Conservation (phyloP, 2,329 filamentous ascomycete genomes). For the Laburnicola sp. region DNA sequence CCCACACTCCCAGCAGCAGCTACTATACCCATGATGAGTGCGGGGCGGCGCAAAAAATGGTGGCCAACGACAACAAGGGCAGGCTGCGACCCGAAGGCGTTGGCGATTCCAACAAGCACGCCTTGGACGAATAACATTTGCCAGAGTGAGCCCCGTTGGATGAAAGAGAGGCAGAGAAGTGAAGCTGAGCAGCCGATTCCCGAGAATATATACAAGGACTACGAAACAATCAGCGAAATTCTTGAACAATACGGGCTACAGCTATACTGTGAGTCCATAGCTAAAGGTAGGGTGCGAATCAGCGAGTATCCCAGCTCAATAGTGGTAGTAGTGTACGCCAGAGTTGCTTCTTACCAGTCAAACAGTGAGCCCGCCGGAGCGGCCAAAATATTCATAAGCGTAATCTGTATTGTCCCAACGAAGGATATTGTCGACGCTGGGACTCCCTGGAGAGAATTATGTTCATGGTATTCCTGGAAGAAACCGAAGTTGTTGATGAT, state of each 20-base stretch:
- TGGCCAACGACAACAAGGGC: slow-evolving; percentile 47
- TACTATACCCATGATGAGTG: slow-evolving; percentile 49
- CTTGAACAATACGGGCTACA: not conserved
- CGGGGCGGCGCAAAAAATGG: slow-evolving; percentile 50
- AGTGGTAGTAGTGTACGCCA: not conserved
- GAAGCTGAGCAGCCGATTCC: slow-evolving; percentile 25
- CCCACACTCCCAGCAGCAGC: slow-evolving; percentile 46
- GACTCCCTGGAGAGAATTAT: slow-evolving; percentile 37
- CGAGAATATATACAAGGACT: slow-evolving; percentile 36
- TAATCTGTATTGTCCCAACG: slow-evolving; percentile 50
- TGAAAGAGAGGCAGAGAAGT: slow-evolving; percentile 32
- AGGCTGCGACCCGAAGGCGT: slow-evolving; percentile 48
- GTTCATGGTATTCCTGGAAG: slow-evolving; percentile 52
- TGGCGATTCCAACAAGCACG: slow-evolving; percentile 49
- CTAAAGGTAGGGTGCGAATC: no score
- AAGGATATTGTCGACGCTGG: slow-evolving; percentile 47
- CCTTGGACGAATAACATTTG: slow-evolving; percentile 53
- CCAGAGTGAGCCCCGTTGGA: slow-evolving; percentile 36
- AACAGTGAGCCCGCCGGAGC: slow-evolving; percentile 64
- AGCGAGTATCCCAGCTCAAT: no score
- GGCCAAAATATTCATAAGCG: slow-evolving; percentile 57
- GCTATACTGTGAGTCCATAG: no score
- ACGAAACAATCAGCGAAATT: not conserved
- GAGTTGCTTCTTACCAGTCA: slow-evolving; percentile 53
- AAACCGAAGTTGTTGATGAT: slow-evolving; percentile 51